Evolutionary conservation across 2,329 filamentous ascomycete species (phyloP), one percentile per base, ranked within the genome.

Genomic region (Arthrinium phaeospermum): DNA sequence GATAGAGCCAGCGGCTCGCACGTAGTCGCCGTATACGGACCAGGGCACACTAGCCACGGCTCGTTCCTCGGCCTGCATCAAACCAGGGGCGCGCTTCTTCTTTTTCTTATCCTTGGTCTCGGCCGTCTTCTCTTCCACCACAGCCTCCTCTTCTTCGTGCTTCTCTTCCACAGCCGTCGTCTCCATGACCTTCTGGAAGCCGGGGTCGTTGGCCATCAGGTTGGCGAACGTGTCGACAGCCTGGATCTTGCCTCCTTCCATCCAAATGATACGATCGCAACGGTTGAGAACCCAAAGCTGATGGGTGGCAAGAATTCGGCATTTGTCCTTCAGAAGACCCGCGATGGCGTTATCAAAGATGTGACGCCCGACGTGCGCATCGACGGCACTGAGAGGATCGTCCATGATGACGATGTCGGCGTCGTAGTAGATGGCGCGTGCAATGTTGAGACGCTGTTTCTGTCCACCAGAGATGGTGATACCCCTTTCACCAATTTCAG

Each of bases 401-500:
- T 93, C 91, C 88, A 93, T 90, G 41, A 93, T 85, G 27, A 93
- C 87, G 69, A 93, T 88, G 72, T 92, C 90, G 14, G 91, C 87
- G 74, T 92, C 86, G 73, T 92, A 93, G 83, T 95, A 88, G 75
- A 93, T 92, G 73, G 91, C 91, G 68, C 96, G 90, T 24, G 96
- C 96, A 78, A 98, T 98, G 80, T 98, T 98, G 76, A 98, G 86
- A 14, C 96, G 91, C 81, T 98, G 96, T 82, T 98, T 98, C 82
- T 98, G 96, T 1, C 96, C 96, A 72, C 96, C 96, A 24, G 95
- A 98, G 1, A 98, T 93, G 0, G 95, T 98, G 78, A 98, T 98
- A 70, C 96, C 96, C 74, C 95, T 91, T 82, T 98, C 96, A 37
- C 96, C 96, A 78, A 98, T 98, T 81, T 98, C 96, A 0, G 96